phyloP scores from a whole-genome alignment of 345 rosid species.

The Salix suchowensis region DNA sequence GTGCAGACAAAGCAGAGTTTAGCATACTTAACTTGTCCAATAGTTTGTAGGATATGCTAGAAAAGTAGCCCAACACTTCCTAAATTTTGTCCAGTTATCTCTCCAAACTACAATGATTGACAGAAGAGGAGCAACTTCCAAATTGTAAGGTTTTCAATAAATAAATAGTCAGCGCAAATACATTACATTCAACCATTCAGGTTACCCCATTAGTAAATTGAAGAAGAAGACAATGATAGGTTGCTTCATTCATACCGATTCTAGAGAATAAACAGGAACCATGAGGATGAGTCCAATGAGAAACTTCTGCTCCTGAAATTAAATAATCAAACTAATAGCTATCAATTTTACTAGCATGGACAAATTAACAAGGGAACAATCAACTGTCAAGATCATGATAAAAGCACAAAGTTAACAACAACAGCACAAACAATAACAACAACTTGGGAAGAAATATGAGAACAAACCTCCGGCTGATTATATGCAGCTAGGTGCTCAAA shows the following conservation, averaged over 20 bases:
- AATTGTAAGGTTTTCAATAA: background rate
- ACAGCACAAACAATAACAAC: no score
- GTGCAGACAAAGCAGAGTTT: background rate
- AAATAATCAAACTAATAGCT: background rate
- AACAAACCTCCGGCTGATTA: conserved; percentile 90
- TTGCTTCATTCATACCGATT: conserved; percentile 59
- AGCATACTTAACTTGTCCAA: background rate
- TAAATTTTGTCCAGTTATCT: background rate
- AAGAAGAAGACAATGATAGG: background rate
- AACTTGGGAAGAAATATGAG: conserved; percentile 5
- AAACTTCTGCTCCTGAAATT: conserved; percentile 94
- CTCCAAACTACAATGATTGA: background rate
- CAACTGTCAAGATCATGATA: background rate
- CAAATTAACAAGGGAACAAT: background rate
- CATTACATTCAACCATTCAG: background rate
- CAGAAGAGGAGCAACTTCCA: background rate
- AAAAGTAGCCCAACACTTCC: background rate
- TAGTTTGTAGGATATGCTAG: background rate
- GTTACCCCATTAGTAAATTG: background rate
- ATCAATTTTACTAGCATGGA: background rate
- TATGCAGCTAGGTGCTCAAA: conserved; percentile 88
- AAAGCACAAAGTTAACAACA: background rate
- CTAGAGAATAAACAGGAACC: conserved; percentile 95
- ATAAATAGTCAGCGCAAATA: background rate
- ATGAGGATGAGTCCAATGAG: conserved; percentile 88